phyloP scores from a whole-genome alignment of 768 basidiomycete species.

The Lanmaoa rubissima region DNA sequence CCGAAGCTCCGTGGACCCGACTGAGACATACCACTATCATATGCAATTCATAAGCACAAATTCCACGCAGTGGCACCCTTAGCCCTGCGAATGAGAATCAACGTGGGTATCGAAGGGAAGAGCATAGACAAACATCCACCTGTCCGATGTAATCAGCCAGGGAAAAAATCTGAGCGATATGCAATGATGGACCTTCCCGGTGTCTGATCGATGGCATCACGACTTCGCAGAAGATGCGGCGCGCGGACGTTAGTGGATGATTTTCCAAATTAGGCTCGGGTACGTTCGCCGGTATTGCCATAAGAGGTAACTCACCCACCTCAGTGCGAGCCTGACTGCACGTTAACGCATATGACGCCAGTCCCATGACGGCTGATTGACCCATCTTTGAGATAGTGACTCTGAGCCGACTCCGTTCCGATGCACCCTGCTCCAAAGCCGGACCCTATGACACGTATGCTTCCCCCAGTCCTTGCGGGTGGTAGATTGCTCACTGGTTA shows the following conservation, averaged over 20 bases:
- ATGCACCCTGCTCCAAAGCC: slow-evolving; percentile 1
- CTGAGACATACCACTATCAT: neutral
- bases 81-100: slow-evolving; percentile 7
- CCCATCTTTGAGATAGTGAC: neutral
- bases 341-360: no score
- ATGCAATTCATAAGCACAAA: slow-evolving; percentile 13
- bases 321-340: neutral
- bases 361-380: neutral
- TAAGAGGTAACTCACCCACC: neutral
- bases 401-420: neutral
- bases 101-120: neutral
- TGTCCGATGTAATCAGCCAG: neutral
- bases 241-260: neutral
- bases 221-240: no score
- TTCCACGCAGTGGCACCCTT: neutral
- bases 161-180: slow-evolving; percentile 3
- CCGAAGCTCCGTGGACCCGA: slow-evolving; percentile 9
- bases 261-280: slow-evolving; percentile 2
- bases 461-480: neutral
- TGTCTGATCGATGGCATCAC: slow-evolving; percentile 7
- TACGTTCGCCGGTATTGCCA: neutral
- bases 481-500: neutral
- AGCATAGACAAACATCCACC: neutral
- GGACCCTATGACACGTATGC: slow-evolving; percentile 18
- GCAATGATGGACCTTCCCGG: neutral